phyloP scores from a whole-genome alignment of 176 grass and related monocot species.

The Zoysia pacifica region DNA sequence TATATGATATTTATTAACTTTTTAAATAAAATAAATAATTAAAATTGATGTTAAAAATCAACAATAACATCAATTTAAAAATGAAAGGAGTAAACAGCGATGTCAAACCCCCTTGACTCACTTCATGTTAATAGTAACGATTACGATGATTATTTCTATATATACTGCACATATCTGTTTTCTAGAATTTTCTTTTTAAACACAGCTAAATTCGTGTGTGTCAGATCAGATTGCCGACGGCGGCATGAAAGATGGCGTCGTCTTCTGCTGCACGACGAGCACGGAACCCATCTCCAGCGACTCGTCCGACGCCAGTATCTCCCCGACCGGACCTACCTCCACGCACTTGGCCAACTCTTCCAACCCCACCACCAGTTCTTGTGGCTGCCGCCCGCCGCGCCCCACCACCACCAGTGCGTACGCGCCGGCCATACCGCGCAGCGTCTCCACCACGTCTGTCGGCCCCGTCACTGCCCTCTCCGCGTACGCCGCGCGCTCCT shows the following conservation, averaged over 20 bases:
- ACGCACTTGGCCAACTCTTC: constrained; percentile 29
- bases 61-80: too few species aligned
- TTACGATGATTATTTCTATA: too few species aligned
- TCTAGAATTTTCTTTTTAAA: constrained; percentile 17
- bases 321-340: constrained; percentile 43
- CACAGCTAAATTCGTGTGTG: constrained; percentile 13
- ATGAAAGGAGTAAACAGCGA: too few species aligned
- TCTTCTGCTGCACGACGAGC: constrained; percentile 45
- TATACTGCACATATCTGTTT: not conserved
- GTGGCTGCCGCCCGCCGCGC: constrained; percentile 42
- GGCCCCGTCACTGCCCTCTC: constrained; percentile 31
- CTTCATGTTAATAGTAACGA: too few species aligned
- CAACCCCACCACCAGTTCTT: constrained; percentile 36
- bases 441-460: constrained; percentile 35
- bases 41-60: too few species aligned
- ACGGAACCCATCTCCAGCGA: constrained; percentile 49
- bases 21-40: too few species aligned
- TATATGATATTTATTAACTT: too few species aligned
- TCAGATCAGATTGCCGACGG: not conserved
- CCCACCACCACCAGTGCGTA: constrained; percentile 47
- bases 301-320: constrained; percentile 42
- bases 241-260: not conserved
- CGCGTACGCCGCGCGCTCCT: constrained; percentile 40
- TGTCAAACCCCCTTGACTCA: too few species aligned
- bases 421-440: constrained; percentile 40